Evolutionary conservation across 805 yeast species (phyloP).

Genomic region (Kluyveromyces wickerhamii): DNA sequence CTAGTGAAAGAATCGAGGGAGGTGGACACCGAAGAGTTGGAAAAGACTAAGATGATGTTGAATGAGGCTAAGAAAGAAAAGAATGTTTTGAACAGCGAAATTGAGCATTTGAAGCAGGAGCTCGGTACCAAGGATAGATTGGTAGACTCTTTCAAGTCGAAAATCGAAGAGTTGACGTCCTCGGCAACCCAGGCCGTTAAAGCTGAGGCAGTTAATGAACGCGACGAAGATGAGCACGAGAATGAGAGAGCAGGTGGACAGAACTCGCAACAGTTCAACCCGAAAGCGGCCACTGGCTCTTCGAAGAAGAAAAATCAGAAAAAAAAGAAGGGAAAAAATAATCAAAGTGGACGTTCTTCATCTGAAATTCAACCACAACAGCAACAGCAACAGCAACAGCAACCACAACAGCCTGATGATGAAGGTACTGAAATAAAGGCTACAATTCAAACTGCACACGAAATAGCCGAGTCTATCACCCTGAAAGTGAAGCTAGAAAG

Average conservation of each 20-base stretch:
- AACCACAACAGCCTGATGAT: not conserved
- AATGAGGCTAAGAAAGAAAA: constrained; percentile 9
- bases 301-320: constrained; percentile 5
- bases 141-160: constrained; percentile 7
- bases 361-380: not conserved
- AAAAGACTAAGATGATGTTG: constrained; percentile 9
- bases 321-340: constrained; percentile 7
- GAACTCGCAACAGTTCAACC: constrained; percentile 2
- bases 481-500: constrained; percentile 5
- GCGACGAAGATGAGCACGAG: constrained; percentile 4
- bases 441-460: not conserved
- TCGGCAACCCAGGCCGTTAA: constrained; percentile 1
- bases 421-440: not conserved
- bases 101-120: constrained; percentile 4
- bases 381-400: too few relatives aligned
- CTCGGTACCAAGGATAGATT: not conserved
- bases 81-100: constrained; percentile 5
- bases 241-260: not conserved
- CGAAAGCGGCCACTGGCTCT: constrained; percentile 6
- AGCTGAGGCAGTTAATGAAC: constrained; percentile 2
- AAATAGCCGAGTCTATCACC: constrained; percentile 1
- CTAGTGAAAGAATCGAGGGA: constrained; percentile 16
- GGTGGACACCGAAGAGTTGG: constrained; percentile 1
- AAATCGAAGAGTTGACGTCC: constrained; percentile 9
- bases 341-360: constrained; percentile 1